Percentiles rank a stretch among this genome's conserved stretches.
phyloP scores from a whole-genome alignment of 805 yeast species.

The Zygoascus biomembranicola region DNA sequence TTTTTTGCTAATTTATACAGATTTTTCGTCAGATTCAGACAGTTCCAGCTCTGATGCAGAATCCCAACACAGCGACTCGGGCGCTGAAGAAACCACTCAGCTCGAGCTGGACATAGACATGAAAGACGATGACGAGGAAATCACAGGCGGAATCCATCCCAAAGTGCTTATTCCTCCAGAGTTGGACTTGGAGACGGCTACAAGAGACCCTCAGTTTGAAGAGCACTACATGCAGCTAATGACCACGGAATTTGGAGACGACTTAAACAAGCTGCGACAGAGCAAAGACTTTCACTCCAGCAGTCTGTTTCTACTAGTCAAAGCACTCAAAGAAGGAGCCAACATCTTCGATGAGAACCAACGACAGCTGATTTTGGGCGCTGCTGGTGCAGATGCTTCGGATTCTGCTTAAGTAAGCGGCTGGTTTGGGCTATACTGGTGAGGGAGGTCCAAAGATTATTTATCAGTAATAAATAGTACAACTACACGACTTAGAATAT shows the following conservation, averaged over 20 bases:
- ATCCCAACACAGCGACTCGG: constrained; percentile 1
- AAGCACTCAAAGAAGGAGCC: constrained; percentile 31
- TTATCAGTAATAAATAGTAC: neutral
- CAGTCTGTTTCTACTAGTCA: constrained; percentile 27
- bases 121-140: constrained; percentile 1
- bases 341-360: constrained; percentile 30
- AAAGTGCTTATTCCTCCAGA: neutral
- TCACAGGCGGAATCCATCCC: neutral
- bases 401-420: neutral
- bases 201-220: constrained; percentile 11
- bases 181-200: neutral
- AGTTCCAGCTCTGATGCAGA: neutral
- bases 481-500: constrained; percentile 9
- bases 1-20: constrained; percentile 2
- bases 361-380: constrained; percentile 13
- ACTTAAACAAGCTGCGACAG: constrained; percentile 33
- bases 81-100: neutral
- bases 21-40: constrained; percentile 15
- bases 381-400: neutral
- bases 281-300: constrained; percentile 35
- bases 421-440: neutral
- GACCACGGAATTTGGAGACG: constrained; percentile 42
- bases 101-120: constrained; percentile 16
- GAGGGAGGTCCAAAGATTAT: neutral
- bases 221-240: constrained; percentile 37